Base-by-base conservation (phyloP, 805 yeast species). In the Pichia exigua region DNA sequence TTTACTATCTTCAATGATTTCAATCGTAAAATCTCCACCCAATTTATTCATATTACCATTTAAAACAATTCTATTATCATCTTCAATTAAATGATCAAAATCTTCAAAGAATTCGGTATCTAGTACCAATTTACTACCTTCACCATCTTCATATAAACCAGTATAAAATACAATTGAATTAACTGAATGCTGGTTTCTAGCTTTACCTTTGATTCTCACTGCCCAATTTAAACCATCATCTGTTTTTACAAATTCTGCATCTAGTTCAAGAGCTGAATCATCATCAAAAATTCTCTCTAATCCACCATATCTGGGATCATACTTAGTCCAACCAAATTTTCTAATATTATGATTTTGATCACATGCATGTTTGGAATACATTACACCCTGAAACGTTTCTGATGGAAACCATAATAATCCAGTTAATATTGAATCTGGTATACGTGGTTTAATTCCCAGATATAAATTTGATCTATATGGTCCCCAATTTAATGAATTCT, bases 391-490 rank as follows among this genome's bases (percentile, higher is more conserved):
- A 53, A 77, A 73, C 28, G 72, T 68, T 54, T 86, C 84, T 6
- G 79, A 76, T 61, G 83, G 82, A 70, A 81, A 87, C 98, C 98
- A 92, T 82, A 92, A 79, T 26, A 91, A 70, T 0, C 98, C 98
- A 15, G 88, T 71, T 52, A 84, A 62, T 48, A 94, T 73, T 2
- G 92, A 80, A 38, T 80, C 75, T 1, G 97, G 96, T 3, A 86
- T 61, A 46, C 92, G 73, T 3, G 98, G 96, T 45, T 91, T 75
- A 45, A 94, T 70, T 1, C 98, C 98, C 54, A 91, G 72, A 67
- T 91, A 94, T 43, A 88, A 73, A 51, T 88, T 86, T 10, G 97
- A 83, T 56, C 97, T 72, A 67, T 90, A 92, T 0, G 98, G 95
- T 1, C 96, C 98, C 99, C 99, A 92, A 32, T 81, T 65, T 27